Conservation (phyloP, 148 eudicot genomes). For the Arctostaphylos glauca region DNA sequence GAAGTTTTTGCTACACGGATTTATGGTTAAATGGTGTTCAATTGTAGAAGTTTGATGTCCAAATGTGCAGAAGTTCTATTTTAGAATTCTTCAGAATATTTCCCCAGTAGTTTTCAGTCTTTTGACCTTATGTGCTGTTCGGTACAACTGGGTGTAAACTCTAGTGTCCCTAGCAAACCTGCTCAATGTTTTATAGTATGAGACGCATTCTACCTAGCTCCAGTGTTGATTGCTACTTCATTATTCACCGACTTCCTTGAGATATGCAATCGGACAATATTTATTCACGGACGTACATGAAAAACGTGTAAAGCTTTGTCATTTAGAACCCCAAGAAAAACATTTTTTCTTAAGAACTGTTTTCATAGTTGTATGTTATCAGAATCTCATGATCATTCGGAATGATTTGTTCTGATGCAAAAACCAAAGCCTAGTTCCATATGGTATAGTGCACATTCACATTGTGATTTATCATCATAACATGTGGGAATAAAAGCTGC, state of each 20-base stretch:
- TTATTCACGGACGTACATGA: neutral
- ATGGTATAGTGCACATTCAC: neutral
- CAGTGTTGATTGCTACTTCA: neutral
- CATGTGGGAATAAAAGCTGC: neutral
- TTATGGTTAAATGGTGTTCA: neutral
- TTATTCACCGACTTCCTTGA: neutral
- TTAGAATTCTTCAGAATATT: neutral
- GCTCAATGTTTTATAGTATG: neutral
- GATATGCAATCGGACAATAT: neutral
- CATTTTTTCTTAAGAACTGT: neutral
- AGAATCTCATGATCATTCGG: neutral
- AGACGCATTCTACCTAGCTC: neutral
- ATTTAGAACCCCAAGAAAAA: neutral
- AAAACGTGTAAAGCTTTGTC: too few relatives aligned
- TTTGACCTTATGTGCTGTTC: neutral
- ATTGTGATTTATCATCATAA: neutral
- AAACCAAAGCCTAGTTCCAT: neutral
- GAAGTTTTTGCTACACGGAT: too few relatives aligned
- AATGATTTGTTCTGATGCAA: neutral
- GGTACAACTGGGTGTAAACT: neutral
- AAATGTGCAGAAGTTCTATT: neutral
- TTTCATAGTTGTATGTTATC: neutral
- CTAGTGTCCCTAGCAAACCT: neutral
- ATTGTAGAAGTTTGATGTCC: constrained; percentile 12
- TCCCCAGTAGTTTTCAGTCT: neutral